Base-by-base conservation (phyloP, 2,329 filamentous ascomycete genomes). In the Trichoderma lentiforme region DNA sequence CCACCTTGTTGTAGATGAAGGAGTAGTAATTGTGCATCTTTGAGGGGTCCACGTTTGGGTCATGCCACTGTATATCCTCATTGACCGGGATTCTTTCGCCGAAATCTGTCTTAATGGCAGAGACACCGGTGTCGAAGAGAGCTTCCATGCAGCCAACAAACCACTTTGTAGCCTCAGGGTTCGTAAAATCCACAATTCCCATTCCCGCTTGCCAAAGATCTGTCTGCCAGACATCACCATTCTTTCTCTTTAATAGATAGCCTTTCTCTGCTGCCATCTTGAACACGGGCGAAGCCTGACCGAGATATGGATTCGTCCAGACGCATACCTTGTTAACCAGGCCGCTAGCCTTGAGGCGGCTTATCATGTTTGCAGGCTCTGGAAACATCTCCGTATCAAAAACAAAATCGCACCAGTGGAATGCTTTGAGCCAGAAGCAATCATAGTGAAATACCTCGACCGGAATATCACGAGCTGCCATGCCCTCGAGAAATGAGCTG, bases 11-110 rank as follows among this genome's bases (percentile, higher is more conserved):
- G 83, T 92, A 93, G 3, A 90, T 81, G 77, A 91, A 91, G n/a
- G 91, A 86, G 79, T 93, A 93, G 82, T 88, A 93, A 80, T 93
- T 93, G 82, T 93, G 92, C 91, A 93, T 93, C 76, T 87, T 87
- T 65, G 83, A 83, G 1, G 90, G 86, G 75, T 93, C 90, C 56
- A 84, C 80, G 6, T 83, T 83, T 62, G 82, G 77, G 75, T 93
- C 90, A 77, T 88, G 83, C 86, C 91, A 93, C 74, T 87, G 84
- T 6, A 93, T 87, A 74, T 91, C 89, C 63, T 86, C 89, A 63
- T 86, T 84, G 6, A 86, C 87, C 0, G 91, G 91, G 69, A 93
- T 90, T 30, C 91, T 86, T 82, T 93, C 91, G 70, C 91, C 91
- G 79, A 93, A 93, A 77, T 93, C 91, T 8, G 91, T 93, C 82